These are phyloP conservation scores for Lyophyllum atratum DNA, from an alignment of 768 basidiomycete genomes.

Conservation along the genomic window DNA sequence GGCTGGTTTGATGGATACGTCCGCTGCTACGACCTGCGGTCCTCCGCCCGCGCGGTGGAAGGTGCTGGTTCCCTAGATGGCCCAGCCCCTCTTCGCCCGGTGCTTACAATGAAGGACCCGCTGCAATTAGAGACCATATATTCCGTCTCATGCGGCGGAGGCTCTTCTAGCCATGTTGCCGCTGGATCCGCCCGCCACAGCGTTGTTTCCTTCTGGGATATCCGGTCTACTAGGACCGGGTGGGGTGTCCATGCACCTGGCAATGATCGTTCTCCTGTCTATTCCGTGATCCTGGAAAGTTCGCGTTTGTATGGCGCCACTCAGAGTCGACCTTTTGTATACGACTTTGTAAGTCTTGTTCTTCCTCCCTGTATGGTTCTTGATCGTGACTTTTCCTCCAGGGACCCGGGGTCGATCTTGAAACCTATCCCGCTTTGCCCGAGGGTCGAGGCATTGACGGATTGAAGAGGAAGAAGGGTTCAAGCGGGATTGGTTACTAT, in stretches of 20 bases:
- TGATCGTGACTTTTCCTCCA: conserved; percentile 19
- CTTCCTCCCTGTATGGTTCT: background rate
- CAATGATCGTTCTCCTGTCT: conserved; percentile 79
- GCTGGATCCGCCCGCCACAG: conserved; percentile 79
- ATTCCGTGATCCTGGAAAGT: conserved; percentile 71
- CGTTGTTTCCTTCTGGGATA: conserved; percentile 82
- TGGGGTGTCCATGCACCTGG: conserved; percentile 84
- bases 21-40: conserved; percentile 74
- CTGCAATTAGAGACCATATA: conserved; percentile 77
- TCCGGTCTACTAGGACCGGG: conserved; percentile 59
- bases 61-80: conserved; percentile 10
- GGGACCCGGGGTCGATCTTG: conserved; percentile 58
- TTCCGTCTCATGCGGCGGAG: conserved; percentile 74
- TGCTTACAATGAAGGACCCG: conserved; percentile 64
- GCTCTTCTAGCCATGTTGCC: conserved; percentile 62
- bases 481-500: conserved; percentile 46
- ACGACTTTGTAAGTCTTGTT: conserved; percentile 60
- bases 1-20: conserved; percentile 85
- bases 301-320: conserved; percentile 80
- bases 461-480: conserved; percentile 31
- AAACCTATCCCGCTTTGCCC: conserved; percentile 49
- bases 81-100: conserved; percentile 50
- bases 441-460: conserved; percentile 27
- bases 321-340: conserved; percentile 74
- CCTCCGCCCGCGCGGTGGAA: conserved; percentile 30